A percentile compares a stretch with the other conserved stretches of the same genome.
Conservation (phyloP, 169 alveolate species). For the Plasmodium relictum region DNA sequence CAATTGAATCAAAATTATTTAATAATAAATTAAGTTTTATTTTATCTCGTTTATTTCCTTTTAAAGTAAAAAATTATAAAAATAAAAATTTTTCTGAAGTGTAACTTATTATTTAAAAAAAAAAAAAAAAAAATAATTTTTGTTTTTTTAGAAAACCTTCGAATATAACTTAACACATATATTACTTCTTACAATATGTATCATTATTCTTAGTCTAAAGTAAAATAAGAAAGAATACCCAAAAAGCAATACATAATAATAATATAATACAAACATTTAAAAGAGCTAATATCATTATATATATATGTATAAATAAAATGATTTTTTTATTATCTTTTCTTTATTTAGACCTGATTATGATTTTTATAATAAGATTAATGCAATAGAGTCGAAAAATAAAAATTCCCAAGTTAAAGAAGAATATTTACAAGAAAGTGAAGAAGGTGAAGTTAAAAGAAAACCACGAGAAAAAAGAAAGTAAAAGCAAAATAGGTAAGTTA, state of each 20-base stretch:
- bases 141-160: slow-evolving; percentile 17
- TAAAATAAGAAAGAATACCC: slow-evolving; percentile 4
- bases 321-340: slow-evolving; percentile 6
- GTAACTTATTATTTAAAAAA: neutral
- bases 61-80: slow-evolving; percentile 49
- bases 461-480: slow-evolving; percentile 1
- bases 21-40: slow-evolving; percentile 65
- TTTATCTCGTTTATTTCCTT: slow-evolving; percentile 62
- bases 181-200: slow-evolving; percentile 71
- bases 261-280: neutral
- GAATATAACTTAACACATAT: slow-evolving; percentile 76
- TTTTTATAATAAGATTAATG: neutral
- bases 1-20: slow-evolving; percentile 62
- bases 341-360: slow-evolving; percentile 65
- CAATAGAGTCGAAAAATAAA: slow-evolving; percentile 19
- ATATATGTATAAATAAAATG: neutral
- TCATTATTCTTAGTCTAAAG: slow-evolving; percentile 76
- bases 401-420: slow-evolving; percentile 50
- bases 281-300: neutral
- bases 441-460: slow-evolving; percentile 30
- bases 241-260: neutral
- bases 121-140: no score
- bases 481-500: neutral
- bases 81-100: slow-evolving; percentile 1
- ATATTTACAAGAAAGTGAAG: slow-evolving; percentile 30